A percentile compares a stretch with the other conserved stretches of the same genome.
Conservation (phyloP, 2,329 filamentous ascomycete species). For the Escovopsis sp. region DNA sequence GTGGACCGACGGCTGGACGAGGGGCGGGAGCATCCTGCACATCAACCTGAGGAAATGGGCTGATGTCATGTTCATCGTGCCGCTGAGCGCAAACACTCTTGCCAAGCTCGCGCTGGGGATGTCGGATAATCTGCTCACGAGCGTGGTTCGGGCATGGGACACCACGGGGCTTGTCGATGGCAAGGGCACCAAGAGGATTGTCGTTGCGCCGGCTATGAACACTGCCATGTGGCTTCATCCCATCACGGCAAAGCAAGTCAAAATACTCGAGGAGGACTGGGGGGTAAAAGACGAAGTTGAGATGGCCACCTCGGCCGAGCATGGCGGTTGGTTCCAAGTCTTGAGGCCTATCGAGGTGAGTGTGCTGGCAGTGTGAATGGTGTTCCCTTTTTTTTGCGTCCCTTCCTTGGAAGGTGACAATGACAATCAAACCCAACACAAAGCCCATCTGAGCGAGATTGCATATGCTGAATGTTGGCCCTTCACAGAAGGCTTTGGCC, state of each 20-base stretch:
- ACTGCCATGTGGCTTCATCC: slow-evolving; percentile 83
- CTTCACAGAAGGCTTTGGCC: slow-evolving; percentile 55
- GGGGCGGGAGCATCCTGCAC: slow-evolving; percentile 71
- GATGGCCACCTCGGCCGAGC: not conserved
- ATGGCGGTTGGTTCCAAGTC: slow-evolving; percentile 41
- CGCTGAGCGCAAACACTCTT: slow-evolving; percentile 70
- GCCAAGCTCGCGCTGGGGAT: slow-evolving; percentile 72
- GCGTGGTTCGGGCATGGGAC: slow-evolving; percentile 79
- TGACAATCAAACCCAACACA: too few species aligned
- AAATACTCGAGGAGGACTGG: slow-evolving; percentile 61
- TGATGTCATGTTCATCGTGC: slow-evolving; percentile 63
- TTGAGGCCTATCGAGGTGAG: slow-evolving; percentile 40
- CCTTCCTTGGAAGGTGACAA: too few species aligned
- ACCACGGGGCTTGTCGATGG: slow-evolving; percentile 46
- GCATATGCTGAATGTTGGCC: not conserved
- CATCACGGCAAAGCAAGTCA: slow-evolving; percentile 58
- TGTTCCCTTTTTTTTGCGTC: too few species aligned
- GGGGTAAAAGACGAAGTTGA: slow-evolving; percentile 26
- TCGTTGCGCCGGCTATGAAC: slow-evolving; percentile 79
- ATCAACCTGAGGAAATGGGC: slow-evolving; percentile 76
- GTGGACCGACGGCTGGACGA: slow-evolving; percentile 63
- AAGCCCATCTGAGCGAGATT: too few species aligned
- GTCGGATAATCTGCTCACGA: slow-evolving; percentile 60
- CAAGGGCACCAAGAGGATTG: slow-evolving; percentile 44
- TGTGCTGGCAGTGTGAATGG: not conserved